A percentile compares a stretch with the other conserved stretches of the same genome.
Evolutionary conservation across 2,329 filamentous ascomycete species (phyloP).

Genomic region (Cladosporium sp.): DNA sequence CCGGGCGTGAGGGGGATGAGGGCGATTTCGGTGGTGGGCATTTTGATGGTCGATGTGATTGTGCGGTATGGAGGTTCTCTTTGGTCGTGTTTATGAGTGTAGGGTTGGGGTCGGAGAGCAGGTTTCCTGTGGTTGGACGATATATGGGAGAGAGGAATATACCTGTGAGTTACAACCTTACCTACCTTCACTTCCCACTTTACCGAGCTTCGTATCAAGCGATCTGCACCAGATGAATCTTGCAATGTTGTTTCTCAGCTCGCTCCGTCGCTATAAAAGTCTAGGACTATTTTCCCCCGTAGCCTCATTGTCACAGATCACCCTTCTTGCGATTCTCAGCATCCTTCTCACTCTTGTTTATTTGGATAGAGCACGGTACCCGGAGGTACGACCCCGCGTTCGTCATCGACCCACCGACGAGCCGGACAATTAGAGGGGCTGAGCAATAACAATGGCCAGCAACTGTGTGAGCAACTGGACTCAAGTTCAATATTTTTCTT

Average conservation of each 20-base stretch:
- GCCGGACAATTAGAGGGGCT: background rate
- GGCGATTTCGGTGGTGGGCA: slow-evolving; percentile 44
- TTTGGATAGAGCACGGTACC: background rate
- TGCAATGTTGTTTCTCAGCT: background rate
- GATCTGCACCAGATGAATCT: background rate
- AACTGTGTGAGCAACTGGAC: background rate
- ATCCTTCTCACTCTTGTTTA: background rate
- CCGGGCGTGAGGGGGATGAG: slow-evolving; percentile 41
- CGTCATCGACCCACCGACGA: background rate
- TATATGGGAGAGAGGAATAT: background rate
- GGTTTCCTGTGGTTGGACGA: background rate
- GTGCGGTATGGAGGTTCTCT: background rate
- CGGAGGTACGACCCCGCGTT: background rate
- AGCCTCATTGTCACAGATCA: background rate
- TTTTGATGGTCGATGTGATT: slow-evolving; percentile 18
- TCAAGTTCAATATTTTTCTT: background rate
- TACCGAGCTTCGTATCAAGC: background rate
- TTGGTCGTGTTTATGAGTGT: background rate
- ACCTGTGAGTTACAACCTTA: background rate
- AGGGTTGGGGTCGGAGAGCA: background rate
- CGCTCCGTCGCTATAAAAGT: background rate
- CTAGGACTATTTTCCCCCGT: background rate
- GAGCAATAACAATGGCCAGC: background rate
- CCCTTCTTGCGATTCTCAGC: background rate
- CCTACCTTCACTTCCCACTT: background rate